These are phyloP conservation scores for Magnusiomyces magnusii DNA, from an alignment of 1,139 yeast genomes.

Conservation along the genomic window DNA sequence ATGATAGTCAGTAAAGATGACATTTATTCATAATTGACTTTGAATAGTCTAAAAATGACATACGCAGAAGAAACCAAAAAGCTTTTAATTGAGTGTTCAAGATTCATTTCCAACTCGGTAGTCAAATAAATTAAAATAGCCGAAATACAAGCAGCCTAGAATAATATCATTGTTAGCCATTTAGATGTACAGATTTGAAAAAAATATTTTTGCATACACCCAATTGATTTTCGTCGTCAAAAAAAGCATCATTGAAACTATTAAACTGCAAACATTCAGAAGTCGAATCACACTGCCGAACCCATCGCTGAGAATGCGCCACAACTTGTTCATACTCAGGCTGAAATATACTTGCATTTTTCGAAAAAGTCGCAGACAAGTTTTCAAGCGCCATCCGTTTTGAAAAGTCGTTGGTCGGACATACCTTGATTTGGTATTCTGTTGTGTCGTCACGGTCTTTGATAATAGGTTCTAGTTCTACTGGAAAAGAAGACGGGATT, in stretches of 20 bases:
- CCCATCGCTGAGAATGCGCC: conserved; percentile 4
- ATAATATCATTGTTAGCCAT: not conserved
- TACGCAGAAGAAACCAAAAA: conserved; percentile 11
- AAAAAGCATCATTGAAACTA: conserved; percentile 11
- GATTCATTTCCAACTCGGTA: conserved; percentile 1
- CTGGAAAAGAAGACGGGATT: conserved; percentile 10
- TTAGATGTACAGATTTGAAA: no score
- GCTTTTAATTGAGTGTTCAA: conserved; percentile 8
- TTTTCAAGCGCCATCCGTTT: conserved; percentile 8
- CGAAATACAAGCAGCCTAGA: conserved; percentile 10
- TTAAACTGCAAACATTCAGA: conserved; percentile 8
- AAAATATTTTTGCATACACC: no score
- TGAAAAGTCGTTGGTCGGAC: conserved; percentile 15
- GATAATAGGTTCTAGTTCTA: conserved; percentile 8
- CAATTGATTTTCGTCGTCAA: conserved; percentile 13
- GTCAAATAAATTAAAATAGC: conserved; percentile 11
- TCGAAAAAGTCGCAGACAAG: conserved; percentile 8
- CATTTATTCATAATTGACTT: no score
- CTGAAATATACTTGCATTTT: conserved; percentile 10
- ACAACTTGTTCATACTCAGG: conserved; percentile 13
- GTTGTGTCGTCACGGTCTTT: conserved; percentile 10
- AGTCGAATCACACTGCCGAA: conserved; percentile 7
- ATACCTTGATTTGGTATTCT: conserved; percentile 6
- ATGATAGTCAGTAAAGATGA: not conserved
- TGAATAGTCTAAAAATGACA: no score